Evolutionary conservation across 768 basidiomycete genomes (phyloP), one percentile per base, ranked within the genome.

Genomic region (Asterophora parasitica): DNA sequence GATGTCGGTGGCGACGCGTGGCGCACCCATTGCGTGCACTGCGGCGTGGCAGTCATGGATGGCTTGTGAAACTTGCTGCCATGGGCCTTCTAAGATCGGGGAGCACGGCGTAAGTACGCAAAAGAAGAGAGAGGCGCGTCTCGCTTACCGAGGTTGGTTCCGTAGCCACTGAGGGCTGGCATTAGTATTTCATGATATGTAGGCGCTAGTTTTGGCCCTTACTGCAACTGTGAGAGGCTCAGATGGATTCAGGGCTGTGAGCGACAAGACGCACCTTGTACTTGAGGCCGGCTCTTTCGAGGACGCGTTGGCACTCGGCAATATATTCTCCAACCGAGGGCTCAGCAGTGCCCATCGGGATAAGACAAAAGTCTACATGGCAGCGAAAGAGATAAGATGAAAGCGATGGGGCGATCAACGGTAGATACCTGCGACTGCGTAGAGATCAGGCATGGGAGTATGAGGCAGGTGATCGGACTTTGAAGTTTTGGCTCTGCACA

Each of bases 21-120:
- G 80, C 0, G 79, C 77, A 17, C 88, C 89, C 61, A 78, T 76
- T 0, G 77, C 80, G 53, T 94, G 92, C 4, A 93, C 85, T 1
- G 89, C 91, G 19, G 77, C 76, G 61, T 98, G 95, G 61, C 92
- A 96, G 51, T 87, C 88, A 54, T 92, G 88, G 52, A 98, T 96
- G 2, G 85, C 91, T 56, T 85, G 74, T 49, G 78, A 83, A 33
- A 98, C 95, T 42, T 81, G 71, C 17, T 77, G 73, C 92, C 91
- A 97, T 0, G 89, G 85, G 4, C 93, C 92, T 65, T 94, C 88
- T 77, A 54, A 11, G 23, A 23, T 23, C 23, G 23, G 23, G 6
- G 3, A 23, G 23, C 23, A 23, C 23, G 6, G 23, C 23, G 23
- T 23, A 23, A 23, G 23, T 23, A 6, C 23, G 23, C 23, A 23